Conservation (phyloP, 1,284 basidiomycete genomes). For the Ustilago hordei region DNA sequence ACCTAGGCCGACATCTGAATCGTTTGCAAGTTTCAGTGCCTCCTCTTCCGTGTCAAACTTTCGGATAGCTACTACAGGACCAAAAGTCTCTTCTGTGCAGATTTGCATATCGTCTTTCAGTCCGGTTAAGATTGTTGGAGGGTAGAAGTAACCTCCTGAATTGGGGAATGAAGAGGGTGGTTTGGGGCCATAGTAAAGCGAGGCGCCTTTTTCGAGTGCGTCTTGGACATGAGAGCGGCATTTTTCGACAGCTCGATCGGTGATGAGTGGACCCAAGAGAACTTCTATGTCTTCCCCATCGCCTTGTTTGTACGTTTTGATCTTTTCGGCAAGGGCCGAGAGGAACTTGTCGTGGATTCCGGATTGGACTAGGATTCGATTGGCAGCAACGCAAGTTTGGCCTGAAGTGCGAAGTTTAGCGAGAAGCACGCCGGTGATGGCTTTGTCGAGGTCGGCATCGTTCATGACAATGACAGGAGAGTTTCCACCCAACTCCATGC, state of each 20-base stretch:
- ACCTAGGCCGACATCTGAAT: conserved; percentile 49
- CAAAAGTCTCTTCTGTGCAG: conserved; percentile 60
- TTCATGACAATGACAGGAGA: conserved; percentile 82
- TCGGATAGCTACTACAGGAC: conserved; percentile 56
- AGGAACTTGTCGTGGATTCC: conserved; percentile 50
- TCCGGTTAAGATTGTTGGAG: conserved; percentile 58
- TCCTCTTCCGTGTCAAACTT: conserved; percentile 58
- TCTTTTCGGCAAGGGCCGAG: conserved; percentile 18
- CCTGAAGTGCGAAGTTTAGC: conserved; percentile 45
- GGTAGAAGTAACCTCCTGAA: conserved; percentile 52
- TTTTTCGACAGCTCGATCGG: conserved; percentile 44
- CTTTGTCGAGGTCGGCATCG: conserved; percentile 74
- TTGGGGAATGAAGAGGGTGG: conserved; percentile 7
- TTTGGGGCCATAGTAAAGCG: conserved; percentile 34
- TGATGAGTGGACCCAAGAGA: conserved; percentile 44
- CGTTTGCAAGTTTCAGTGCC: conserved; percentile 47
- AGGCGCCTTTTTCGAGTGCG: conserved; percentile 40
- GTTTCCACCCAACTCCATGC: conserved; percentile 93
- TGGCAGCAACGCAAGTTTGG: conserved; percentile 53
- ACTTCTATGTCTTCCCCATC: conserved; percentile 38
- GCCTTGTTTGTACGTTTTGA: conserved; percentile 44
- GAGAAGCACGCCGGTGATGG: conserved; percentile 49
- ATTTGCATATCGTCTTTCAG: conserved; percentile 53
- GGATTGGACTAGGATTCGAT: conserved; percentile 48
- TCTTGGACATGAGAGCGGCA: conserved; percentile 36